phyloP scores from a whole-genome alignment of 2,329 filamentous ascomycete genomes.

The Calonectria multiphialidica region DNA sequence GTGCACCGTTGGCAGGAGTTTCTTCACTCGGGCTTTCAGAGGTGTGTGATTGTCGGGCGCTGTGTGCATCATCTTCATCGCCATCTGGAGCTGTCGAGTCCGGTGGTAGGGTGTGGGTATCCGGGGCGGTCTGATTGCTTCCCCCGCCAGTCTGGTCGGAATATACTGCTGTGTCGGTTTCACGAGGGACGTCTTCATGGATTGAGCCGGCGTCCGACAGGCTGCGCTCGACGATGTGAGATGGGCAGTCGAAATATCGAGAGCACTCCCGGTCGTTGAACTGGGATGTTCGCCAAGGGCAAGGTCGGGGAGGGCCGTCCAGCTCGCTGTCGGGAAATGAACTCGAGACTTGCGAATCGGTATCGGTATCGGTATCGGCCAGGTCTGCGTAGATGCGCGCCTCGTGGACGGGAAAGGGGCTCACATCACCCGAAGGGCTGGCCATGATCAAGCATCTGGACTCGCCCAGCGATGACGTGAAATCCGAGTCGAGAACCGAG shows the following conservation, averaged over 20 bases:
- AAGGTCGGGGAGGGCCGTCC: constrained; percentile 37
- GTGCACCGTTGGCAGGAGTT: background rate
- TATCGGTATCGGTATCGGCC: constrained; percentile 33
- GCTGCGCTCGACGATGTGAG: constrained; percentile 56
- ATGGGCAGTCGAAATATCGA: constrained; percentile 62
- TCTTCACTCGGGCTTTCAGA: background rate
- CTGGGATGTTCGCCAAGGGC: constrained; percentile 53
- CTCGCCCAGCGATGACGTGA: constrained; percentile 13
- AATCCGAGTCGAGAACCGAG: constrained; percentile 19
- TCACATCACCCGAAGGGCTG: constrained; percentile 37
- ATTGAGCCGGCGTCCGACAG: constrained; percentile 41
- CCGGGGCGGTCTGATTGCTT: background rate
- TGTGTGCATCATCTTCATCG: background rate
- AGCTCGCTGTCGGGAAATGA: constrained; percentile 54
- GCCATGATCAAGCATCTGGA: constrained; percentile 43
- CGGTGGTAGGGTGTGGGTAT: background rate
- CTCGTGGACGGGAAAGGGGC: constrained; percentile 32
- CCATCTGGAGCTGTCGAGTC: background rate
- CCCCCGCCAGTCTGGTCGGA: constrained; percentile 18
- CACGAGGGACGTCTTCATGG: constrained; percentile 40
- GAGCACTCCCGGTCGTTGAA: constrained; percentile 60
- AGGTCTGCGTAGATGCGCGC: constrained; percentile 28
- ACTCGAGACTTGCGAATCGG: constrained; percentile 46
- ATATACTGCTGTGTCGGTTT: constrained; percentile 12
- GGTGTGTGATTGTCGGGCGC: background rate